phyloP scores from a whole-genome alignment of 495 filamentous ascomycete species.

The Penicillium tannophilum region DNA sequence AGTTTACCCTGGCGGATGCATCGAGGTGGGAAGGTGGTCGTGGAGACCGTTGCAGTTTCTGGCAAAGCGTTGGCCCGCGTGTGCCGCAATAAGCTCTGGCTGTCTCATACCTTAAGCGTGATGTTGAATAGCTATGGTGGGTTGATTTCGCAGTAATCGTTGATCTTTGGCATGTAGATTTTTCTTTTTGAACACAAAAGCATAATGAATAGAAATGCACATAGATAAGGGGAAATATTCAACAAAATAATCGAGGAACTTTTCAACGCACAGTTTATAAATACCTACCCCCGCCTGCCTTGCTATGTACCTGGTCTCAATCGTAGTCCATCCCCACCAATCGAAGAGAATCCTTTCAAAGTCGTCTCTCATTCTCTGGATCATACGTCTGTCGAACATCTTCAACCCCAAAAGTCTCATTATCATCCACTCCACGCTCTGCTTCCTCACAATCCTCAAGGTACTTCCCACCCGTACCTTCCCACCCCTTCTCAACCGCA shows the following conservation, averaged over 20 bases:
- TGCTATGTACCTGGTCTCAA: neutral
- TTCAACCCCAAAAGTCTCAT: slow-evolving; percentile 26
- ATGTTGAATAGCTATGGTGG: neutral
- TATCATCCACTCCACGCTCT: slow-evolving; percentile 13
- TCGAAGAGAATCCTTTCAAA: slow-evolving; percentile 43
- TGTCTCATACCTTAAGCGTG: neutral
- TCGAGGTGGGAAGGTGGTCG: slow-evolving; percentile 59
- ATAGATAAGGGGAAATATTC: neutral
- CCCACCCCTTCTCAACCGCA: slow-evolving; percentile 38
- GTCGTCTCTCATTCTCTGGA: slow-evolving; percentile 31
- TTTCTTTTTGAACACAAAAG: neutral
- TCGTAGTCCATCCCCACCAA: slow-evolving; percentile 29
- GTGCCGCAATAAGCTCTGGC: slow-evolving; percentile 8
- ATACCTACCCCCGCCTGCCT: too few relatives aligned
- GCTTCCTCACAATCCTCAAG: slow-evolving; percentile 35
- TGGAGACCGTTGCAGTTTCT: slow-evolving; percentile 59
- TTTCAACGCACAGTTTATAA: too few relatives aligned
- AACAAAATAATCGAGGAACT: neutral
- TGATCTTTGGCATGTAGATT: neutral
- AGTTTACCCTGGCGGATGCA: slow-evolving; percentile 50
- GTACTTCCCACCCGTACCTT: slow-evolving; percentile 45
- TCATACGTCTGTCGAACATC: slow-evolving; percentile 38
- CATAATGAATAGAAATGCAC: neutral
- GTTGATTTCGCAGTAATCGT: neutral
- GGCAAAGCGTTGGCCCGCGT: slow-evolving; percentile 44